Conservation (phyloP, 371 early-diverging fungal species). For the Zopfochytrium polystomum region DNA sequence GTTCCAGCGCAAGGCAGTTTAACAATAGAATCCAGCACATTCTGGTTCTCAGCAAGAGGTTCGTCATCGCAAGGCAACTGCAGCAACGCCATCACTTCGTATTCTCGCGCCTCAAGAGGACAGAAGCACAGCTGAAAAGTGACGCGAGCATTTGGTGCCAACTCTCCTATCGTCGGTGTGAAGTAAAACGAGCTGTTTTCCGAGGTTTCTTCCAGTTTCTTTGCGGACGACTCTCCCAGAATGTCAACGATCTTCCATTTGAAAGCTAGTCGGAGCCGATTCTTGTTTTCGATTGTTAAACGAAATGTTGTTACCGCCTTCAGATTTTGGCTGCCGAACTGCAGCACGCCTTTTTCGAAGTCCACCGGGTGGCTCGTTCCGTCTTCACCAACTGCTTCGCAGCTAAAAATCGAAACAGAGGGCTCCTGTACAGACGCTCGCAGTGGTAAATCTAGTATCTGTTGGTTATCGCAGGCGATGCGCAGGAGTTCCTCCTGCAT, state of each 20-base stretch:
- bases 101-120: slow-evolving; percentile 27
- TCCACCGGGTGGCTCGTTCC: slow-evolving; percentile 12
- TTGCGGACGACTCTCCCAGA: slow-evolving; percentile 14
- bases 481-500: slow-evolving; percentile 23
- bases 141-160: slow-evolving; percentile 30
- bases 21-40: neutral
- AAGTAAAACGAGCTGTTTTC: slow-evolving; percentile 26
- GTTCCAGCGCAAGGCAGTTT: slow-evolving; percentile 32
- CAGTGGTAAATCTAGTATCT: slow-evolving; percentile 35
- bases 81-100: slow-evolving; percentile 34
- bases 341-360: slow-evolving; percentile 8
- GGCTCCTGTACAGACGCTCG: slow-evolving; percentile 38
- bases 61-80: slow-evolving; percentile 24
- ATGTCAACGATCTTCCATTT: slow-evolving; percentile 33
- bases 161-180: slow-evolving; percentile 26
- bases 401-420: slow-evolving; percentile 22
- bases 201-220: neutral
- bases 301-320: slow-evolving; percentile 20
- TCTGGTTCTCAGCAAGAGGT: slow-evolving; percentile 2
- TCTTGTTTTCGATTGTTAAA: slow-evolving; percentile 33
- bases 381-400: neutral
- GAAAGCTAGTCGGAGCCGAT: slow-evolving; percentile 33
- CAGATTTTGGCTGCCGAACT: slow-evolving; percentile 36
- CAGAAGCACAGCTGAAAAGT: slow-evolving; percentile 35
- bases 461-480: slow-evolving; percentile 49